Base-by-base conservation (phyloP, 495 filamentous ascomycete genomes). In the Jackrogersella minutella region DNA sequence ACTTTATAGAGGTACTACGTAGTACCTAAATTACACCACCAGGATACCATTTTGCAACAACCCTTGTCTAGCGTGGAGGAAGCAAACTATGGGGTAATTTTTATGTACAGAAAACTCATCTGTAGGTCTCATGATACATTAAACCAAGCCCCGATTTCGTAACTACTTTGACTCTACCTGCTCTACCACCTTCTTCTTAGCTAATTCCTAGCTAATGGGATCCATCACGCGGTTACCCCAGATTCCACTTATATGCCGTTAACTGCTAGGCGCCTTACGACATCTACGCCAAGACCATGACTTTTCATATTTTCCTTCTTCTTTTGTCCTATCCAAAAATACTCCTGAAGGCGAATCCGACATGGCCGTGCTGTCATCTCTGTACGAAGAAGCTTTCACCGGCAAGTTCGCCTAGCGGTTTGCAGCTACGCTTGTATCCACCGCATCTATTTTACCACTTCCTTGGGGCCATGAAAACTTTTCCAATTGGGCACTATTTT, bases 71-170 rank as follows among this genome's bases (percentile, higher is more conserved):
- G 57, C 44, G 66, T 51, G 56, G 33, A 71, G 63, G 70, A 46
- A 72, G 65, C 65, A 74, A 73, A 70, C 72, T 74, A 76, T 76
- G 70, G 74, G 74, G 74, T 76, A 76, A 76, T 70, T 10, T 43
- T 76, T 76, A 76, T 58, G 62, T 68, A 76, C 66, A 37, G 64
- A 58, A 74, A 76, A 73, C 63, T 55, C 49, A 14, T 58, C 60
- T 57, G 39, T 21, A 59, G 69, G 71, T 69, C 74, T 66, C 74
- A 73, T 74, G 74, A 76, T 72, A 14, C 59, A 55, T 22, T 19
- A 41, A 68, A 30, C 62, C 54, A 58, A 57, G 60, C 44, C 61
- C 49, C 71, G 60, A 76, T 74, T 70, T 72, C 72, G 73, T 75
- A 75, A 75, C 71, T 22, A 34, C 58, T 63, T 63, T 57, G 26